These are phyloP conservation scores for Orbilia ellipsospora DNA, from an alignment of 2,329 filamentous ascomycete genomes.

Conservation along the genomic window DNA sequence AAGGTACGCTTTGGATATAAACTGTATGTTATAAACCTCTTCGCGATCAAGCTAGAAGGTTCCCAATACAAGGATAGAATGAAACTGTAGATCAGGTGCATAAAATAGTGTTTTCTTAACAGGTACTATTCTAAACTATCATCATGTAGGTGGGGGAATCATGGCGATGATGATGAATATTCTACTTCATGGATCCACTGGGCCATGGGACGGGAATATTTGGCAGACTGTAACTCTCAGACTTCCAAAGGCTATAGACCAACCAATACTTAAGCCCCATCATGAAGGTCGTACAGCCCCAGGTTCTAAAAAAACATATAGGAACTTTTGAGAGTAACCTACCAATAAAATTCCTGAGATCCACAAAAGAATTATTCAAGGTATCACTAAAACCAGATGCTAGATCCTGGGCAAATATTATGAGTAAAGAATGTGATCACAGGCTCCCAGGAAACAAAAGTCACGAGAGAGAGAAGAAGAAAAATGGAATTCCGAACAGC, in stretches of 20 bases:
- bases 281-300: constrained; percentile 11
- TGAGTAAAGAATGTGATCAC: constrained; percentile 16
- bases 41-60: too few species aligned
- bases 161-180: not conserved
- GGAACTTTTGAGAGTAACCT: not conserved
- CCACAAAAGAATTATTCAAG: not conserved
- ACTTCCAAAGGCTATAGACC: not conserved
- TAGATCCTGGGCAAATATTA: not conserved
- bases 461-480: constrained; percentile 6
- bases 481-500: constrained; percentile 25
- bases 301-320: not conserved
- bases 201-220: not conserved
- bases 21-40: constrained; percentile 15
- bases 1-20: not conserved
- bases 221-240: not conserved
- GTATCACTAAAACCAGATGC: constrained; percentile 9
- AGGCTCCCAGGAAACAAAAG: not conserved
- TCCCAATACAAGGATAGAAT: too few species aligned
- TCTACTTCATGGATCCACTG: constrained; percentile 4
- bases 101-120: not conserved
- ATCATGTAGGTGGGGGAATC: too few species aligned
- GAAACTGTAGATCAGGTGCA: constrained; percentile 9
- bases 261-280: constrained; percentile 2
- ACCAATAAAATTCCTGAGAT: constrained; percentile 3
- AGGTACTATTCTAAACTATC: too few species aligned